A percentile compares a stretch with the other conserved stretches of the same genome.
Evolutionary conservation across 371 early-diverging fungal genomes (phyloP).

Genomic region (Mortierella sp.): DNA sequence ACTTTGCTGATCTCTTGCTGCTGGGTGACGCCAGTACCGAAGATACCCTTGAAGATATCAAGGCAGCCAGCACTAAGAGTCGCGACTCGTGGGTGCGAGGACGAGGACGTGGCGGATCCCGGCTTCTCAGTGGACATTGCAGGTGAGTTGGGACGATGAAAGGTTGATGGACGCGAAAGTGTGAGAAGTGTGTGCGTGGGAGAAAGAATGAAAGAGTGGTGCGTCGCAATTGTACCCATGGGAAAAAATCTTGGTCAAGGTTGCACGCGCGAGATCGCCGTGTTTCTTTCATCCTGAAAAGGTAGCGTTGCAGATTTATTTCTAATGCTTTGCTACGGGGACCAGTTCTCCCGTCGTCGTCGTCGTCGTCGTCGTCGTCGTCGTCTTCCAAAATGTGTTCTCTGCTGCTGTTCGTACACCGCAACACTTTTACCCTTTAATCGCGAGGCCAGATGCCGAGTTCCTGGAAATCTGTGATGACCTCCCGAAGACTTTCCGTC

Average conservation of each 20-base stretch:
- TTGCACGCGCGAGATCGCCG: too few relatives aligned
- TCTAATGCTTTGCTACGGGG: too few relatives aligned
- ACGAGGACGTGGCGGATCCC: not conserved
- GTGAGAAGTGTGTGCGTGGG: not conserved
- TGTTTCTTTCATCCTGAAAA: too few relatives aligned
- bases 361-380: too few relatives aligned
- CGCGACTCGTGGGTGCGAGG: not conserved
- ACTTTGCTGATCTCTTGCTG: slow-evolving; percentile 4
- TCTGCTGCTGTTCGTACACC: too few relatives aligned
- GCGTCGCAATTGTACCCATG: too few relatives aligned
- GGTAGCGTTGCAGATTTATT: too few relatives aligned
- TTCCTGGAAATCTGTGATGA: slow-evolving; percentile 73
- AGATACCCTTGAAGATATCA: slow-evolving; percentile 30
- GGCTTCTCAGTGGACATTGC: slow-evolving; percentile 32
- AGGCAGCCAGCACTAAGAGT: slow-evolving; percentile 27
- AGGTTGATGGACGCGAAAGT: not conserved
- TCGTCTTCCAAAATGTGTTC: too few relatives aligned
- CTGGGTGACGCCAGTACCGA: slow-evolving; percentile 1
- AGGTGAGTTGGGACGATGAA: not conserved
- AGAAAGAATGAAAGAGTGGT: not conserved
- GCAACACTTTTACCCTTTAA: too few relatives aligned
- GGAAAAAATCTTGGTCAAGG: too few relatives aligned
- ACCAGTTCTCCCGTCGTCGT: too few relatives aligned
- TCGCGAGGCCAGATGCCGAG: slow-evolving; percentile 76
- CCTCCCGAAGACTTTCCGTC: slow-evolving; percentile 69